A percentile compares a stretch with the other conserved stretches of the same genome.
Conservation (phyloP, 2,329 filamentous ascomycete genomes). For the Fusarium mundagurra region DNA sequence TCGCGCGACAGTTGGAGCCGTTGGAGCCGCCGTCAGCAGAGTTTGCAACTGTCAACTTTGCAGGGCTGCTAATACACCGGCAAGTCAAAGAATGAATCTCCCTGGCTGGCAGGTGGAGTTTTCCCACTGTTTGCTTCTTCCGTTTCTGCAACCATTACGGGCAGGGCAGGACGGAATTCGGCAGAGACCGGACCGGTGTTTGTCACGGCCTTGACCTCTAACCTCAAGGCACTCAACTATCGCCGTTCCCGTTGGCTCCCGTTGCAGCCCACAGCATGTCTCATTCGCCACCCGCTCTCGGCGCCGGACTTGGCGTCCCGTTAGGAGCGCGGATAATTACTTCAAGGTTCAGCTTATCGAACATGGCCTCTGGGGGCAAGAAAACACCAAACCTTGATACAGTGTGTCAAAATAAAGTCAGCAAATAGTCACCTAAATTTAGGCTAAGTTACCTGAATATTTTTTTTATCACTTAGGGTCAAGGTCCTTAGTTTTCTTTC, state of each 20-base stretch:
- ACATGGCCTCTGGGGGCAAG: too few relatives aligned
- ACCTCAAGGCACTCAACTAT: neutral
- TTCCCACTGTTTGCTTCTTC: slow-evolving; percentile 5
- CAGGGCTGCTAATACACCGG: neutral
- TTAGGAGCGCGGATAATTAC: slow-evolving; percentile 19
- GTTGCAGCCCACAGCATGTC: neutral
- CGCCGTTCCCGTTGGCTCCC: slow-evolving; percentile 29
- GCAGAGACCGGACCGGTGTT: slow-evolving; percentile 25
- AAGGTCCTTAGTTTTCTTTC: too few relatives aligned
- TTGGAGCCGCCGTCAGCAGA: neutral
- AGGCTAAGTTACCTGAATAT: too few relatives aligned
- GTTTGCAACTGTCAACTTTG: neutral
- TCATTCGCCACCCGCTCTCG: slow-evolving; percentile 30
- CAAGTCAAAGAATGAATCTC: neutral
- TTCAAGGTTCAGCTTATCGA: slow-evolving; percentile 17
- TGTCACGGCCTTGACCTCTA: slow-evolving; percentile 3
- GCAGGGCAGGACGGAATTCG: slow-evolving; percentile 3
- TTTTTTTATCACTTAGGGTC: too few relatives aligned
- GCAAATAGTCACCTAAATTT: too few relatives aligned
- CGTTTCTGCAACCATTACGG: slow-evolving; percentile 27
- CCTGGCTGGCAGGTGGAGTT: neutral
- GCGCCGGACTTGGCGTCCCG: slow-evolving; percentile 21
- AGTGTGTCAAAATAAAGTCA: too few relatives aligned
- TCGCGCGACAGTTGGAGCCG: slow-evolving; percentile 8
- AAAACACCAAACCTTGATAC: too few relatives aligned